Conservation (phyloP, 352 stramenopile species). For the Thalassiosira livingstoniorum region DNA sequence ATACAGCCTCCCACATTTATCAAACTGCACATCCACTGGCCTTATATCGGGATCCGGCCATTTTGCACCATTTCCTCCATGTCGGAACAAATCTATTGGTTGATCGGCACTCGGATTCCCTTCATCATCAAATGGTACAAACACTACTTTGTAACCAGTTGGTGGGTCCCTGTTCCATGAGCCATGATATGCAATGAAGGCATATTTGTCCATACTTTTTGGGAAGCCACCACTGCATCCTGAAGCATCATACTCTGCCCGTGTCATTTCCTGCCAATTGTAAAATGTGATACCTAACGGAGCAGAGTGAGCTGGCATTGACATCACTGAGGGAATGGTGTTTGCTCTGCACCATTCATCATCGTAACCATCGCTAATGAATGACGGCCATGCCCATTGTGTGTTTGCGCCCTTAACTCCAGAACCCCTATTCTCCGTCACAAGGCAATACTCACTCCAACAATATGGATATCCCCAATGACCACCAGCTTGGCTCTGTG, state of each 20-base stretch:
- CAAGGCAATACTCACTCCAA: slow-evolving; percentile 75
- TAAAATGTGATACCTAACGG: slow-evolving; percentile 82
- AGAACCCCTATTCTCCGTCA: slow-evolving; percentile 40
- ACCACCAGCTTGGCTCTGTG: slow-evolving; percentile 57
- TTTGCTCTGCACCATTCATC: slow-evolving; percentile 76
- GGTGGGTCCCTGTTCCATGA: slow-evolving; percentile 78
- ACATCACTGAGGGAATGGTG: slow-evolving; percentile 56
- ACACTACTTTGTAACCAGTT: slow-evolving; percentile 82
- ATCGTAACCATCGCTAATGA: slow-evolving; percentile 53
- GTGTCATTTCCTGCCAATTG: slow-evolving; percentile 54
- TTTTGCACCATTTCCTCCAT: slow-evolving; percentile 55
- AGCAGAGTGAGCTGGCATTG: slow-evolving; percentile 78
- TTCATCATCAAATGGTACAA: slow-evolving; percentile 67
- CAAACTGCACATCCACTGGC: slow-evolving; percentile 80
- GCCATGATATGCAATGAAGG: slow-evolving; percentile 81
- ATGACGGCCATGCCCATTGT: slow-evolving; percentile 76
- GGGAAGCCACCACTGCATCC: slow-evolving; percentile 66
- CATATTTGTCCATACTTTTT: slow-evolving; percentile 70
- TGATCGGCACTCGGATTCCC: slow-evolving; percentile 57
- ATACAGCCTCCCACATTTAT: slow-evolving; percentile 71
- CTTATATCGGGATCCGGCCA: slow-evolving; percentile 68
- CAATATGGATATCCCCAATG: slow-evolving; percentile 82
- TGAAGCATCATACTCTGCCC: slow-evolving; percentile 17
- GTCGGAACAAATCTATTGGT: slow-evolving; percentile 69
- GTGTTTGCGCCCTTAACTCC: slow-evolving; percentile 63